Percentiles rank a stretch among this genome's conserved stretches.
Evolutionary conservation across 2,329 filamentous ascomycete species (phyloP).

Genomic region (Fusarium equiseti): DNA sequence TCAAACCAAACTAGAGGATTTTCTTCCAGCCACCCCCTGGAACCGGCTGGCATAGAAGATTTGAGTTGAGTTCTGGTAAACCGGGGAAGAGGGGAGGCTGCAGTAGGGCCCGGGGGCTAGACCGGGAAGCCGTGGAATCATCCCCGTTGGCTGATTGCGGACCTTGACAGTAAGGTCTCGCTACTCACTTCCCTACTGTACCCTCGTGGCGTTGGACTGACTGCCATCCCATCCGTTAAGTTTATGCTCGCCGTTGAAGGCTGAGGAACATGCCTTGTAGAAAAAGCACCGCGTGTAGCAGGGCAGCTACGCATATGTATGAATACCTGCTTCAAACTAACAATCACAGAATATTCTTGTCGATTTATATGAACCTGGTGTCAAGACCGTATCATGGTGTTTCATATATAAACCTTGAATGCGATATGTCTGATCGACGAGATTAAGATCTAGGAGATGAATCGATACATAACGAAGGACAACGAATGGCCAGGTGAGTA

Average conservation of each 20-base stretch:
- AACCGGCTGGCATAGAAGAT: background rate
- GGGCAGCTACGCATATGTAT: background rate
- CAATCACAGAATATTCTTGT: background rate
- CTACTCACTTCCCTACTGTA: background rate
- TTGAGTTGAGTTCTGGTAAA: background rate
- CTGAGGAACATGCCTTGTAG: background rate
- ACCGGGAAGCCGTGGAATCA: constrained; percentile 35
- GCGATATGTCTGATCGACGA: background rate
- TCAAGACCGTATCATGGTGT: background rate
- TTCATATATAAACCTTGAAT: constrained; percentile 1
- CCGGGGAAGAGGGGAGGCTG: constrained; percentile 33
- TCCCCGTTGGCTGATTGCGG: constrained; percentile 31
- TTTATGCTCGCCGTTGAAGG: constrained; percentile 12
- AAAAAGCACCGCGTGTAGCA: background rate
- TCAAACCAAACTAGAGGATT: constrained; percentile 19
- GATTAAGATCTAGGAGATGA: background rate
- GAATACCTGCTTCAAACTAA: background rate
- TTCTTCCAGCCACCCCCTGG: constrained; percentile 14
- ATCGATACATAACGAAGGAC: background rate
- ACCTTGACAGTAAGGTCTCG: constrained; percentile 13
- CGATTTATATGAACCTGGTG: background rate
- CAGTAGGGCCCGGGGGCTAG: constrained; percentile 38
- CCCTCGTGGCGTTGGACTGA: constrained; percentile 34
- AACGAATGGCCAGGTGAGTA: background rate
- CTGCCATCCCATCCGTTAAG: background rate